A percentile compares a stretch with the other conserved stretches of the same genome.
Evolutionary conservation across 2,329 filamentous ascomycete genomes (phyloP).

Genomic region (Amauroascus verrucosus): DNA sequence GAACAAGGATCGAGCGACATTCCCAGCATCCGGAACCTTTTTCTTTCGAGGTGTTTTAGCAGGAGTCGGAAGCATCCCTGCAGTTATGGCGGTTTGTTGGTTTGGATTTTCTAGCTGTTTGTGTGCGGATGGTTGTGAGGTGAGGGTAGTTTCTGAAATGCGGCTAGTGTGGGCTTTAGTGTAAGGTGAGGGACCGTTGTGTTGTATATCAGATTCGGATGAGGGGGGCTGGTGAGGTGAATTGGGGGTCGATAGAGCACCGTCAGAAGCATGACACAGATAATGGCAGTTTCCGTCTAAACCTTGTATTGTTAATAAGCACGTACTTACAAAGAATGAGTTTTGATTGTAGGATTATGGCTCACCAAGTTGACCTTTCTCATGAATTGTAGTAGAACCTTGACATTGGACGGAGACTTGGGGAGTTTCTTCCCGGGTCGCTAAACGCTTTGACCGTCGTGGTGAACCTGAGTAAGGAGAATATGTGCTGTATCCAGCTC

Average conservation of each 20-base stretch:
- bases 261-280: slow-evolving; percentile 17
- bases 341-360: background rate
- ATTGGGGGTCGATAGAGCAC: slow-evolving; percentile 23
- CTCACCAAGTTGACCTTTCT: background rate
- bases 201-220: background rate
- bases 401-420: slow-evolving; percentile 10
- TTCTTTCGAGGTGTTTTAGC: slow-evolving; percentile 53
- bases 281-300: slow-evolving; percentile 19
- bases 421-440: slow-evolving; percentile 24
- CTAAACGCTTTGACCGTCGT: slow-evolving; percentile 33
- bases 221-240: slow-evolving; percentile 20
- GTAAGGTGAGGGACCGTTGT: slow-evolving; percentile 8
- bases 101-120: slow-evolving; percentile 19
- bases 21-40: slow-evolving; percentile 34
- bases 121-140: slow-evolving; percentile 19
- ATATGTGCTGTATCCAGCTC: slow-evolving; percentile 35
- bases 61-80: slow-evolving; percentile 49
- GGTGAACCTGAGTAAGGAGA: slow-evolving; percentile 30
- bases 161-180: slow-evolving; percentile 13
- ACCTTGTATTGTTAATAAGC: background rate
- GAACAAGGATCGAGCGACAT: slow-evolving; percentile 46
- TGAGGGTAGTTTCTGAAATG: slow-evolving; percentile 16
- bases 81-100: slow-evolving; percentile 24
- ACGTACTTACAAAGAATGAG: background rate
- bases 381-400: background rate